A percentile compares a stretch with the other conserved stretches of the same genome.
Evolutionary conservation across 192 early-diverging fungal species (phyloP).

Genomic region (Phlyctochytrium planicorne): DNA sequence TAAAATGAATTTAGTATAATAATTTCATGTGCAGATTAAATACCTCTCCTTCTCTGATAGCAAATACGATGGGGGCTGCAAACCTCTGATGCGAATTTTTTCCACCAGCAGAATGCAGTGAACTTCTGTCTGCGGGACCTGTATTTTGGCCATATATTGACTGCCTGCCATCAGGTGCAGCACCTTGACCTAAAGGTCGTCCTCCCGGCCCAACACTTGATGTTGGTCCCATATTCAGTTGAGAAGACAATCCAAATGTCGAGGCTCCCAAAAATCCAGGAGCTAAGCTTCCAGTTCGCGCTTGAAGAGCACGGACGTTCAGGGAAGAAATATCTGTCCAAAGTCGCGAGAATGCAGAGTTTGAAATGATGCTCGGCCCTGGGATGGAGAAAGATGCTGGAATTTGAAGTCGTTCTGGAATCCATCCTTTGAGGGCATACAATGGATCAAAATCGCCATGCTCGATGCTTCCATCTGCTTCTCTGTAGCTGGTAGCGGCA

Average conservation of each 20-base stretch:
- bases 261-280: not conserved
- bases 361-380: slow-evolving; percentile 22
- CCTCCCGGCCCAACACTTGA: not conserved
- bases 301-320: slow-evolving; percentile 1
- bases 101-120: not conserved
- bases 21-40: too few relatives aligned
- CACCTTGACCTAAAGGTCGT: not conserved
- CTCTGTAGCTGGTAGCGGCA: slow-evolving; percentile 44
- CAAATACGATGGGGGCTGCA: not conserved
- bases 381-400: slow-evolving; percentile 6
- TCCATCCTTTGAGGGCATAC: slow-evolving; percentile 49
- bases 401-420: slow-evolving; percentile 43
- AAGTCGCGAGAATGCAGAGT: not conserved
- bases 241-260: not conserved
- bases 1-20: not conserved
- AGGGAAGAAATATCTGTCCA: not conserved
- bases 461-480: slow-evolving; percentile 24
- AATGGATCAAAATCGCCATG: slow-evolving; percentile 54
- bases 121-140: not conserved
- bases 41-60: not conserved
- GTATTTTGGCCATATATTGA: not conserved
- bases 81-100: not conserved
- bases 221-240: not conserved
- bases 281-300: not conserved
- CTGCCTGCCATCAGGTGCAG: not conserved